Percentiles rank a stretch among this genome's conserved stretches.
Evolutionary conservation across 2,329 filamentous ascomycete genomes (phyloP).

Genomic region (Chaetoscypha palmicola): DNA sequence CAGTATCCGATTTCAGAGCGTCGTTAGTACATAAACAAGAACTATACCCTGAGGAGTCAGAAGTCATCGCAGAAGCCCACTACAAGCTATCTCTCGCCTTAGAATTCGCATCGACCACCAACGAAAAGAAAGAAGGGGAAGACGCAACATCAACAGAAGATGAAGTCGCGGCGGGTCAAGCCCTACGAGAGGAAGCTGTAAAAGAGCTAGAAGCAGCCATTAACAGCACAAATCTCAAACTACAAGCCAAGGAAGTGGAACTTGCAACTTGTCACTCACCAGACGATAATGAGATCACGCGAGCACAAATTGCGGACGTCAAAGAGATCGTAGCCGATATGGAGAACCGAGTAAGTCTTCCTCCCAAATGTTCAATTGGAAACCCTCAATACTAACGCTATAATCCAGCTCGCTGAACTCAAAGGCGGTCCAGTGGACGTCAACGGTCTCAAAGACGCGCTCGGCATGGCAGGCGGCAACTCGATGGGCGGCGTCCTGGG

Average conservation of each 20-base stretch:
- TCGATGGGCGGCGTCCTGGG: constrained; percentile 55
- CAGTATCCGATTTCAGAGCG: constrained; percentile 75
- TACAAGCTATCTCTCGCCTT: constrained; percentile 93
- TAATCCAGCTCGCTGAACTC: constrained; percentile 58
- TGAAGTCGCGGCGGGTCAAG: constrained; percentile 54
- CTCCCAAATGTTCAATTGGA: background rate
- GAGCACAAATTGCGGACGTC: constrained; percentile 61
- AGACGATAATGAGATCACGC: constrained; percentile 58
- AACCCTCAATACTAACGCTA: constrained; percentile 11
- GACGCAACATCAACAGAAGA: constrained; percentile 33
- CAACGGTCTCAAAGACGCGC: constrained; percentile 40
- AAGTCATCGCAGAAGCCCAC: constrained; percentile 86
- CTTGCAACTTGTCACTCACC: constrained; percentile 55
- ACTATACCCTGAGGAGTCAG: constrained; percentile 72
- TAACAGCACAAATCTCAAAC: constrained; percentile 61
- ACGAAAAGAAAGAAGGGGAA: constrained; percentile 41
- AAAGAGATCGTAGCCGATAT: constrained; percentile 75
- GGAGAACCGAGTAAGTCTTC: constrained; percentile 57
- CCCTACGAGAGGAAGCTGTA: constrained; percentile 63
- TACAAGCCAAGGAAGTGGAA: constrained; percentile 62
- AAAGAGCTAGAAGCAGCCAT: constrained; percentile 68
- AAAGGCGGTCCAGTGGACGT: constrained; percentile 52
- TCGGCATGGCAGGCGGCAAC: constrained; percentile 38
- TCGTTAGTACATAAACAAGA: constrained; percentile 73
- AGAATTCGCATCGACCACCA: constrained; percentile 81